A percentile compares a stretch with the other conserved stretches of the same genome.
Evolutionary conservation across 2,329 filamentous ascomycete genomes (phyloP).

Genomic region (Ascochyta clinopodiicola): DNA sequence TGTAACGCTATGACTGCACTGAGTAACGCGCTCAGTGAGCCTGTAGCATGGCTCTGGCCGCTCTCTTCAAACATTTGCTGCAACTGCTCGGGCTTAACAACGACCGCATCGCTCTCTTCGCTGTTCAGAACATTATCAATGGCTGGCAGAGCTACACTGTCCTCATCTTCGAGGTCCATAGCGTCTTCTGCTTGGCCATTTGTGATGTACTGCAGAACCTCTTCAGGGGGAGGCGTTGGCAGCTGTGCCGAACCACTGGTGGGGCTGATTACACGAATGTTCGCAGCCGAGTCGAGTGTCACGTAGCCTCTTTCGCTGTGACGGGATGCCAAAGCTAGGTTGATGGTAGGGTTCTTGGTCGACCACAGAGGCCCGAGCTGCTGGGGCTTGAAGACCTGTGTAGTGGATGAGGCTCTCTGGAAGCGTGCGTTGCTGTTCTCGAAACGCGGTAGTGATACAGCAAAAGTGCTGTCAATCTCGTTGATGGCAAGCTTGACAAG

Average conservation of each 20-base stretch:
- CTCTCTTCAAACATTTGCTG: conserved; percentile 69
- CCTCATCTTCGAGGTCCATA: conserved; percentile 12
- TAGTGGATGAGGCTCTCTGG: conserved; percentile 49
- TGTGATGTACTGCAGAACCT: conserved; percentile 36
- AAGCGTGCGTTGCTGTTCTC: conserved; percentile 49
- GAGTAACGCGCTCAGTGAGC: conserved; percentile 77
- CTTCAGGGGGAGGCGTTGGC: conserved; percentile 40
- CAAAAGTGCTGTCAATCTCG: conserved; percentile 56
- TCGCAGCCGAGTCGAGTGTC: conserved; percentile 75
- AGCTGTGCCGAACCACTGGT: conserved; percentile 35
- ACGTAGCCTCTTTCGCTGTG: conserved; percentile 74
- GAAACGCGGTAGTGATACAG: conserved; percentile 45
- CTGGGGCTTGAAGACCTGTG: conserved; percentile 72
- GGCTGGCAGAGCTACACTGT: neutral
- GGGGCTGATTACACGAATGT: conserved; percentile 62
- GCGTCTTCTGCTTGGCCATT: conserved; percentile 18
- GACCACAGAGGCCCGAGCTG: conserved; percentile 65
- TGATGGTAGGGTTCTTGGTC: conserved; percentile 60
- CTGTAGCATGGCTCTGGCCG: conserved; percentile 71
- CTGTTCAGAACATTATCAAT: conserved; percentile 20
- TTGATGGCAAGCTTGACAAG: conserved; percentile 73
- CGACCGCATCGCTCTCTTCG: conserved; percentile 60
- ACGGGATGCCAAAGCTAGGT: conserved; percentile 72
- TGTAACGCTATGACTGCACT: conserved; percentile 73
- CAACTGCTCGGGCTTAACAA: conserved; percentile 72